Percentiles rank a stretch among this genome's conserved stretches.
Conservation (phyloP, 768 basidiomycete species). For the Mycena metata region DNA sequence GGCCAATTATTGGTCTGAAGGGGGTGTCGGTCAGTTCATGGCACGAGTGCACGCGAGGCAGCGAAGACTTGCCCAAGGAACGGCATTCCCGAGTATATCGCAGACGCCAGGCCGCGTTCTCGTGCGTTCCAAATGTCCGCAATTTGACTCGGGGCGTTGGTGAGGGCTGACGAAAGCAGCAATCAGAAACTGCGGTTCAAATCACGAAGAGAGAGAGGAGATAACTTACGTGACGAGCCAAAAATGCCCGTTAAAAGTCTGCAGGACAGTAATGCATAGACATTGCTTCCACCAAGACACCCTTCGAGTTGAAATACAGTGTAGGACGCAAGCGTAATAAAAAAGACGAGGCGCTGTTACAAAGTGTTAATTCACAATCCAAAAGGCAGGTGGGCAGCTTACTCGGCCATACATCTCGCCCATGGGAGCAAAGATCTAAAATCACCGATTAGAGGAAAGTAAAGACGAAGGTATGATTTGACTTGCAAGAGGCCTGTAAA, state of each 20-base stretch:
- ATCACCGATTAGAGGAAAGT: conserved; percentile 50
- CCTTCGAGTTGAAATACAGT: conserved; percentile 68
- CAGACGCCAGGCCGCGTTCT: conserved; percentile 71
- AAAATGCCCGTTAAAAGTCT: conserved; percentile 70
- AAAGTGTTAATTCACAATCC: conserved; percentile 5
- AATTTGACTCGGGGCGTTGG: conserved; percentile 70
- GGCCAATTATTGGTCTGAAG: conserved; percentile 65
- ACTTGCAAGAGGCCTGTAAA: conserved; percentile 25
- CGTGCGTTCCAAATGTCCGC: conserved; percentile 71
- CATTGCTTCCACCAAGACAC: conserved; percentile 59
- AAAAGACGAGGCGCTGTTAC: conserved; percentile 64
- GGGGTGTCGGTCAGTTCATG: neutral
- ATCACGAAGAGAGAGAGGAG: conserved; percentile 7
- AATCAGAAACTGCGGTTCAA: neutral
- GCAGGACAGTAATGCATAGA: conserved; percentile 62
- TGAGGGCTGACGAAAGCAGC: conserved; percentile 57
- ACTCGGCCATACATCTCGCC: conserved; percentile 73
- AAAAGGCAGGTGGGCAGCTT: conserved; percentile 35
- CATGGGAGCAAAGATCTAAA: conserved; percentile 68
- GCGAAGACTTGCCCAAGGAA: conserved; percentile 67
- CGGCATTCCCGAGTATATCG: conserved; percentile 69
- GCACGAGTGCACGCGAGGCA: neutral
- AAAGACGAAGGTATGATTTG: neutral
- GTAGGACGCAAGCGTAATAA: conserved; percentile 65
- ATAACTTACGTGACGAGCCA: conserved; percentile 65